These are phyloP conservation scores for Scopulariopsis brevicaulis DNA, from an alignment of 2,329 filamentous ascomycete species.

Conservation along the genomic window DNA sequence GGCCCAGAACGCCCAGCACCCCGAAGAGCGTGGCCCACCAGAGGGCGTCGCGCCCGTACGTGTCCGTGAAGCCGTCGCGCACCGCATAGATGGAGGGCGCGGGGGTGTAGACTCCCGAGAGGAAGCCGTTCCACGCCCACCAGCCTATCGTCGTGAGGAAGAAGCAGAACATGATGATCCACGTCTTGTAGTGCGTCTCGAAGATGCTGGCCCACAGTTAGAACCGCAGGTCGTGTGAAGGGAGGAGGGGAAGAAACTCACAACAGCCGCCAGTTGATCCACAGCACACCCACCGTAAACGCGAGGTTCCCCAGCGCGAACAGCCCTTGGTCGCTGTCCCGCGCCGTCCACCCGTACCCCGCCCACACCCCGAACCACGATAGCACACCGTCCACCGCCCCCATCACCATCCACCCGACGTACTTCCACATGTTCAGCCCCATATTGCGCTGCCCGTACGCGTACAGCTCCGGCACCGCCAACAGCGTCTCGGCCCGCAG, in stretches of 20 bases:
- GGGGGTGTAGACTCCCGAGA: conserved; percentile 48
- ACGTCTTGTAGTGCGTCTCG: conserved; percentile 66
- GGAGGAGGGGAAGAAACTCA: conserved; percentile 24
- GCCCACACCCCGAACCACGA: conserved; percentile 57
- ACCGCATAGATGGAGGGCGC: conserved; percentile 52
- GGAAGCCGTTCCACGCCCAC: conserved; percentile 63
- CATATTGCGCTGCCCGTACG: conserved; percentile 59
- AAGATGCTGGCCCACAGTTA: conserved; percentile 37
- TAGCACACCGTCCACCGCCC: conserved; percentile 59
- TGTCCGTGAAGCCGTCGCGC: conserved; percentile 49
- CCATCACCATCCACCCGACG: conserved; percentile 67
- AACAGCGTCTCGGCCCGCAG: conserved; percentile 72
- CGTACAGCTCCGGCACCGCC: conserved; percentile 87
- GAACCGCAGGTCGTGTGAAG: background rate
- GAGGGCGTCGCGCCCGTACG: conserved; percentile 54
- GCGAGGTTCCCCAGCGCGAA: conserved; percentile 65
- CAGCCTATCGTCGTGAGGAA: conserved; percentile 54
- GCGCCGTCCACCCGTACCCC: conserved; percentile 32
- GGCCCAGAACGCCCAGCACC: conserved; percentile 45
- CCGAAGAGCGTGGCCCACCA: conserved; percentile 69
- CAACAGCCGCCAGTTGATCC: conserved; percentile 71
- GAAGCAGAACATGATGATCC: conserved; percentile 48
- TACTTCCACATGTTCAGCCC: conserved; percentile 70
- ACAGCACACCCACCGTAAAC: conserved; percentile 58
- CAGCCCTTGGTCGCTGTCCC: conserved; percentile 52